phyloP scores from a whole-genome alignment of 768 basidiomycete species.

The Mycena metata region DNA sequence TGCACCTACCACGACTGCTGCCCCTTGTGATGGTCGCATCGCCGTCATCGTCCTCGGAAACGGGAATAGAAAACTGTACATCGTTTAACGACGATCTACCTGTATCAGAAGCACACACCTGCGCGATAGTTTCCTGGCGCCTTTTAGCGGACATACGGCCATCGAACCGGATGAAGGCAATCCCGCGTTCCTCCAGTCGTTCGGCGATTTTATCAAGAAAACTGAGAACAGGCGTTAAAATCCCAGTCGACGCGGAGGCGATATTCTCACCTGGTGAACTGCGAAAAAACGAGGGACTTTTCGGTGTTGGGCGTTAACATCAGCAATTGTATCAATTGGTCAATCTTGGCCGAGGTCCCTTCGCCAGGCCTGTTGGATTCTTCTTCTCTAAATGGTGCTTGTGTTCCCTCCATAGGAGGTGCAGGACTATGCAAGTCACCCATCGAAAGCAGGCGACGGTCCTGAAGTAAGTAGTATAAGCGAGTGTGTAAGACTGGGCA shows the following conservation, averaged over 20 bases:
- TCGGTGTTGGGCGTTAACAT: constrained; percentile 75
- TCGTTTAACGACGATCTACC: background rate
- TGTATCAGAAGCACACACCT: constrained; percentile 27
- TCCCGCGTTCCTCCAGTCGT: constrained; percentile 73
- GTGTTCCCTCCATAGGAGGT: constrained; percentile 78
- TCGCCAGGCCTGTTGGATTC: constrained; percentile 53
- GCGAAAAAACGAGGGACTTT: constrained; percentile 91
- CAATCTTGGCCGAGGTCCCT: constrained; percentile 87
- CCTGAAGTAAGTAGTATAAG: constrained; percentile 57
- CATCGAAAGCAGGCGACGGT: constrained; percentile 72
- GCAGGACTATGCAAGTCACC: constrained; percentile 73
- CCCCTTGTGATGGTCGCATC: constrained; percentile 41
- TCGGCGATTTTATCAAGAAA: constrained; percentile 71
- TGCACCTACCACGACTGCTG: constrained; percentile 24
- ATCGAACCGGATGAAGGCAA: constrained; percentile 85
- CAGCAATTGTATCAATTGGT: constrained; percentile 82
- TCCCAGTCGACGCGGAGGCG: background rate
- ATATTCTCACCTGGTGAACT: constrained; percentile 79
- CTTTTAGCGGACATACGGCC: constrained; percentile 87
- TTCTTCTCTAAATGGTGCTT: constrained; percentile 60
- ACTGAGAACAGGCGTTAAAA: constrained; percentile 15
- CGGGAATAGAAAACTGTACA: constrained; percentile 74
- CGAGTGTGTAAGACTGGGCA: background rate
- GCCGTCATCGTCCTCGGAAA: constrained; percentile 51
- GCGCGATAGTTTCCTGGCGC: constrained; percentile 81